A percentile compares a stretch with the other conserved stretches of the same genome.
phyloP scores from a whole-genome alignment of 2,329 filamentous ascomycete species.

The Chaetomiaceae sp. region DNA sequence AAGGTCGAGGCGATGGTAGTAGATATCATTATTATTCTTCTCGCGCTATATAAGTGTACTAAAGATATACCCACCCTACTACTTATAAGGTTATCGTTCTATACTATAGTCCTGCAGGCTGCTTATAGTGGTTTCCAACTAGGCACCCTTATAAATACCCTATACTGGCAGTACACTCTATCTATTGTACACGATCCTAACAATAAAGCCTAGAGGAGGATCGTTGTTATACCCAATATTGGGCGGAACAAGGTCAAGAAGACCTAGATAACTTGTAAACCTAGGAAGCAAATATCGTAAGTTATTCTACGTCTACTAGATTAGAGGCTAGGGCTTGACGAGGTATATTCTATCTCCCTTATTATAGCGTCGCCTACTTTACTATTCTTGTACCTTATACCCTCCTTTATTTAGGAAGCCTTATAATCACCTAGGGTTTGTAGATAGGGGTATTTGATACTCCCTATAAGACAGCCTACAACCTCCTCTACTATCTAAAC shows the following conservation, averaged over 20 bases:
- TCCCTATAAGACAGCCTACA: neutral
- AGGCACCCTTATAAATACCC: slow-evolving; percentile 4
- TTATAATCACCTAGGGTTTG: slow-evolving; percentile 10
- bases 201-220: neutral
- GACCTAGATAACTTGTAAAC: slow-evolving; percentile 4
- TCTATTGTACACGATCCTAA: slow-evolving; percentile 9
- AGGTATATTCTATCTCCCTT: slow-evolving; percentile 10
- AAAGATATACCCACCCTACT: slow-evolving; percentile 6
- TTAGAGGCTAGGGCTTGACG: slow-evolving; percentile 7
- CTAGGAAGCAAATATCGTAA: slow-evolving; percentile 11
- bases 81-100: slow-evolving; percentile 3
- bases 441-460: slow-evolving; percentile 10
- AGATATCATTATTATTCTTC: slow-evolving; percentile 13
- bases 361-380: slow-evolving; percentile 11
- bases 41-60: slow-evolving; percentile 4
- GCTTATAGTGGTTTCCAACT: slow-evolving; percentile 5
- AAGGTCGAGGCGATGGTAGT: slow-evolving; percentile 10
- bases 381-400: slow-evolving; percentile 9
- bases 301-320: slow-evolving; percentile 8
- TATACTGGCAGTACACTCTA: slow-evolving; percentile 4
- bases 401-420: slow-evolving; percentile 8
- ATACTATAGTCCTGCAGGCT: neutral
- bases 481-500: slow-evolving; percentile 6
- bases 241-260: slow-evolving; percentile 9
- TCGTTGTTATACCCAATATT: slow-evolving; percentile 3